These are phyloP conservation scores for Penicillium sp. DNA, from an alignment of 2,329 filamentous ascomycete genomes.

Conservation along the genomic window DNA sequence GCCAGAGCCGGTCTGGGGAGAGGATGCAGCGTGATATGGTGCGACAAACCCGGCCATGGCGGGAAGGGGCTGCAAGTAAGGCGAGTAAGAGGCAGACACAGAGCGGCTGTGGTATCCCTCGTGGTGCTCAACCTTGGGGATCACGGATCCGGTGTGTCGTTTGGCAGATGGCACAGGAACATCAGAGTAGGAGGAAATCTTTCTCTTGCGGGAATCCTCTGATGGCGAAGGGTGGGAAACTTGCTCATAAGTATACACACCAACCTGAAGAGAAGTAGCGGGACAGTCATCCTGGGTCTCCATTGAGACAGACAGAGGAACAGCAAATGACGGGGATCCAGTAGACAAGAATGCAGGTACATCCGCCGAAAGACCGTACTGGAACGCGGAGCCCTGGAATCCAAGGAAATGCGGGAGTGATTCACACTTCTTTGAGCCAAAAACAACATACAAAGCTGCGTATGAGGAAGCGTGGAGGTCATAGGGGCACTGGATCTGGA, in stretches of 20 bases:
- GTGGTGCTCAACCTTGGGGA: conserved; percentile 49
- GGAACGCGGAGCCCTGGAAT: conserved; percentile 58
- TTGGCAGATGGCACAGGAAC: conserved; percentile 49
- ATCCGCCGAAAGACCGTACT: conserved; percentile 70
- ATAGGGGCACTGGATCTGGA: conserved; percentile 73
- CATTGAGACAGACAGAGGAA: conserved; percentile 60
- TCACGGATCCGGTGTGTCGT: conserved; percentile 47
- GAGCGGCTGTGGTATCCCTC: conserved; percentile 53
- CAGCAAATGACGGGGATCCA: conserved; percentile 53
- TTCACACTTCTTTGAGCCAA: conserved; percentile 72
- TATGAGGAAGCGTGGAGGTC: conserved; percentile 64
- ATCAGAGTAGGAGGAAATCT: conserved; percentile 52
- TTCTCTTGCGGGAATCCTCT: conserved; percentile 55
- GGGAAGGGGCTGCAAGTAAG: conserved; percentile 51
- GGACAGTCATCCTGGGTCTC: conserved; percentile 56
- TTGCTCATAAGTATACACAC: conserved; percentile 61
- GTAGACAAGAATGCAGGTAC: conserved; percentile 65
- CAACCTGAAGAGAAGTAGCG: conserved; percentile 54
- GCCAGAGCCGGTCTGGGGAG: conserved; percentile 42
- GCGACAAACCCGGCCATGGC: conserved; percentile 41
- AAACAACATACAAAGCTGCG: conserved; percentile 62
- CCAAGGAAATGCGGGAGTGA: conserved; percentile 63
- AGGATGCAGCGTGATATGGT: conserved; percentile 37
- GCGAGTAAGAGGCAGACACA: conserved; percentile 48
- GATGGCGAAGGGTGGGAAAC: conserved; percentile 39